These are phyloP conservation scores for Gynostemma pentaphyllum DNA, from an alignment of 306 rosid species.

Conservation along the genomic window DNA sequence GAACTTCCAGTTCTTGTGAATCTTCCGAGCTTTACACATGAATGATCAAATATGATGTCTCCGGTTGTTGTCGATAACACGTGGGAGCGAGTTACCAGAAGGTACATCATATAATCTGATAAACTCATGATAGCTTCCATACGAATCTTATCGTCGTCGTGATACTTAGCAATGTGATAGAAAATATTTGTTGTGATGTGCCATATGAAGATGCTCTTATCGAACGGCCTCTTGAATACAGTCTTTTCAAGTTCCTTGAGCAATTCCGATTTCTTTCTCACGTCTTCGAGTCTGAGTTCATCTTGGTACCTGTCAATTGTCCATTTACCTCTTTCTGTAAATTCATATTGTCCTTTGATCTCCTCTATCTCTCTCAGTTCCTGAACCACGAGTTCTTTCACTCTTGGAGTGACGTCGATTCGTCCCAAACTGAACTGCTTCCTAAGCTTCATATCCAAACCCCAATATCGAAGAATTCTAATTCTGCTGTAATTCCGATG, in stretches of 20 bases:
- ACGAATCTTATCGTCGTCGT: neutral
- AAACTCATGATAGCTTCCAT: conserved; percentile 21
- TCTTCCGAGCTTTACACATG: conserved; percentile 21
- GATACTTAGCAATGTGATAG: conserved; percentile 14
- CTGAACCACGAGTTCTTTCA: conserved; percentile 23
- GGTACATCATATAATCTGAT: conserved; percentile 61
- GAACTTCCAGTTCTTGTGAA: conserved; percentile 15
- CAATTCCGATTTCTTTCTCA: neutral
- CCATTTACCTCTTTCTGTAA: conserved; percentile 40
- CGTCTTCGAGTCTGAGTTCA: conserved; percentile 23
- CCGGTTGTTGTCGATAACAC: conserved; percentile 40
- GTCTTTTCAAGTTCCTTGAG: neutral
- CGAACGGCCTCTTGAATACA: conserved; percentile 30
- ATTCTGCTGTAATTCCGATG: conserved; percentile 16
- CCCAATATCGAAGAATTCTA: conserved; percentile 19
- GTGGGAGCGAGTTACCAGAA: conserved; percentile 30
- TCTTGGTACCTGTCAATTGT: conserved; percentile 28
- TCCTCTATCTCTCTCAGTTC: conserved; percentile 32
- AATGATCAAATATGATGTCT: conserved; percentile 30
- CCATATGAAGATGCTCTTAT: conserved; percentile 52
- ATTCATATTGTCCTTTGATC: conserved; percentile 26
- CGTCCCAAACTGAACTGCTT: conserved; percentile 20
- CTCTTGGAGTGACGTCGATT: conserved; percentile 9
- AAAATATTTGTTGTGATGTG: conserved; percentile 66
- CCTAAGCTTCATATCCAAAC: conserved; percentile 23